Evolutionary conservation across 306 rosid genomes (phyloP).

Genomic region (Rosa rugosa): DNA sequence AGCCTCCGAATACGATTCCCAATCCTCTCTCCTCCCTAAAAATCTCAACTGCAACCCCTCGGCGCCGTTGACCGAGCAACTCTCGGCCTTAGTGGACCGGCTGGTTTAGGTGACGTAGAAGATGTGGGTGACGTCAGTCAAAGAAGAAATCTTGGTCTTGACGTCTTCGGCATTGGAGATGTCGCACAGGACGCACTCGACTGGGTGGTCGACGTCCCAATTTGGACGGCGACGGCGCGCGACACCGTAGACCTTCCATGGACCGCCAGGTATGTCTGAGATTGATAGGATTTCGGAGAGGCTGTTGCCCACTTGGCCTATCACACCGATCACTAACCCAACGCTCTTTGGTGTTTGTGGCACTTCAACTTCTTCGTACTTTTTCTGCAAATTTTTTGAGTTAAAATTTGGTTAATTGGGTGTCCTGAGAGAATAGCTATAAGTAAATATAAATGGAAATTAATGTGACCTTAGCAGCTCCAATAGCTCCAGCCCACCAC

Average conservation of each 20-base stretch:
- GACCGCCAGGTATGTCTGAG: no score
- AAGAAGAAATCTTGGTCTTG: conserved; percentile 49
- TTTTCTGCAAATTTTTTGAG: no score
- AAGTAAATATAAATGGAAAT: no score
- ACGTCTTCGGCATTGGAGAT: conserved; percentile 50
- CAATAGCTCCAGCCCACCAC: conserved; percentile 66
- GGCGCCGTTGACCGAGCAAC: conserved; percentile 53
- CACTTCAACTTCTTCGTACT: no score
- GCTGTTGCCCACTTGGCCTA: no score
- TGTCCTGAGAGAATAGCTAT: no score
- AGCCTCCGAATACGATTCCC: conserved; percentile 44
- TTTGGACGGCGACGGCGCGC: conserved; percentile 62
- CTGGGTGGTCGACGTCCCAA: conserved; percentile 57
- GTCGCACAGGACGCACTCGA: conserved; percentile 67
- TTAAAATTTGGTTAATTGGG: no score
- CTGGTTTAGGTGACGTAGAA: conserved; percentile 59
- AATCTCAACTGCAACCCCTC: conserved; percentile 51
- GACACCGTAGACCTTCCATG: conserved; percentile 70
- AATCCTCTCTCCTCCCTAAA: conserved; percentile 44
- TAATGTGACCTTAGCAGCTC: conserved; percentile 40
- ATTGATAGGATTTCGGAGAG: no score
- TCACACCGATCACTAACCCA: no score
- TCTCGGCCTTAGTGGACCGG: conserved; percentile 45
- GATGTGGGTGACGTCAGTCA: conserved; percentile 63
- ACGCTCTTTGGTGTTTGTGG: no score